Base-by-base conservation (phyloP, 75 land plant species). In the Pinus tabuliformis region DNA sequence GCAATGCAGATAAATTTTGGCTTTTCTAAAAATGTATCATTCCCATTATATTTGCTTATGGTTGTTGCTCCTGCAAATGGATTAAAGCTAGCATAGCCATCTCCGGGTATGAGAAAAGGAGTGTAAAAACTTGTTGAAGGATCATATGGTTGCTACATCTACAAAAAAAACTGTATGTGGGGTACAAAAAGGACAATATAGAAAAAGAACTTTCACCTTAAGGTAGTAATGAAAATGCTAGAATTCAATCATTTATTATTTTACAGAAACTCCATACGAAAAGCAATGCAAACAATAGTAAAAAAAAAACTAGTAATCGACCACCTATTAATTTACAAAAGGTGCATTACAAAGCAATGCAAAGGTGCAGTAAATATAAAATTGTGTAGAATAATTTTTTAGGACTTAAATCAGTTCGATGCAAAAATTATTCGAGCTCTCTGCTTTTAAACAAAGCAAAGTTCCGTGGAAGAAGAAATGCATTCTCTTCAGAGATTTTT, bases 91-190 rank as follows among this genome's bases (percentile, higher is more conserved):
- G 89, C 91, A 77, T 93, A 94, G 64, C 76, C 84, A 56, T 93
- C 52, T 71, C 86, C 80, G 52, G 97, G 84, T 42, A 92, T 89
- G 68, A 88, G 89, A 54, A 88, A 79, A 76, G 85, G 94, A 8
- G 88, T 80, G 75, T 91, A 91, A 76, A 78, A 88, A 78, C 78
- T 93, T 62, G 92, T 62, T 18, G 89, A 80, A 15, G 90, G 85
- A 81, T 96, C 97, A 83, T 87, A 75, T 15, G 86, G 83, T 75
- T 93, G 98, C 84, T 84, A 81, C 13, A 82, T 80, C 87, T 83
- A 77, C 72, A 61, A 75, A 70, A 56, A 52, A 83, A 24, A 13
- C 0, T 26, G 26, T 26, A 42, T 30, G 28, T 56, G 28, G 4
- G 57, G 5, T 16, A 49, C 37, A 77, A 77, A 12, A 33, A 24